Percentiles rank a stretch among this genome's conserved stretches.
These are phyloP conservation scores for Wickerhamiella slavikovae DNA, from an alignment of 805 yeast genomes.

Conservation along the genomic window DNA sequence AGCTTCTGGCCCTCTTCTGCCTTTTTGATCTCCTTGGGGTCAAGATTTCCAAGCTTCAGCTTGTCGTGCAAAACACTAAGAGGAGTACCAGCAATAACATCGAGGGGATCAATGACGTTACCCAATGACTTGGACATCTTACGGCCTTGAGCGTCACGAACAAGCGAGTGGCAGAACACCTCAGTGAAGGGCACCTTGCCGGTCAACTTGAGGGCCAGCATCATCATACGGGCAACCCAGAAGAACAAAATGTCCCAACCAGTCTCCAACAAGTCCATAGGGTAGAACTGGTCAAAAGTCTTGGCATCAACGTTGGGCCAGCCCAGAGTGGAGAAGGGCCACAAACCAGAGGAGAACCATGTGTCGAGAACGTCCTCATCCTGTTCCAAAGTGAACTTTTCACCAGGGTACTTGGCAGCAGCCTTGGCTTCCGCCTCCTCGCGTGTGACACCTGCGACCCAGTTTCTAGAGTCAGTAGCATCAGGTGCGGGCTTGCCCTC, in stretches of 20 bases:
- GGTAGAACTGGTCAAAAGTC: conserved; percentile 64
- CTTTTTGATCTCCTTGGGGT: conserved; percentile 66
- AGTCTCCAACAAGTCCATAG: conserved; percentile 88
- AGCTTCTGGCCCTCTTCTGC: conserved; percentile 75
- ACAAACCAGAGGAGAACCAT: conserved; percentile 95
- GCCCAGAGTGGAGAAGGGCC: conserved; percentile 94
- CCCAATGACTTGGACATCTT: conserved; percentile 95
- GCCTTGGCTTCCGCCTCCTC: conserved; percentile 83
- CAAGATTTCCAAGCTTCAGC: conserved; percentile 64
- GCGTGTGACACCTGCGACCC: conserved; percentile 76
- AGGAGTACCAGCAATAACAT: conserved; percentile 76
- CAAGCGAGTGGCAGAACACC: conserved; percentile 95
- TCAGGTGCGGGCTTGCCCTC: conserved; percentile 42
- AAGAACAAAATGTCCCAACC: conserved; percentile 99
- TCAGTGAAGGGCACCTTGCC: conserved; percentile 86
- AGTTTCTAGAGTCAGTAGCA: conserved; percentile 45
- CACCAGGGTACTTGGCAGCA: conserved; percentile 42
- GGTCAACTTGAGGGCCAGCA: conserved; percentile 74
- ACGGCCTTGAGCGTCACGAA: conserved; percentile 97
- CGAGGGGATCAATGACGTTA: conserved; percentile 89
- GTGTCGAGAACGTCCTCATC: conserved; percentile 98
- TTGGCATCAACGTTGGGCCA: conserved; percentile 56
- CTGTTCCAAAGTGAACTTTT: conserved; percentile 60
- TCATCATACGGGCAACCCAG: conserved; percentile 96
- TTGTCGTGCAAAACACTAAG: conserved; percentile 62